Conservation (phyloP, 2,329 filamentous ascomycete genomes). For the Colletotrichum melonis region DNA sequence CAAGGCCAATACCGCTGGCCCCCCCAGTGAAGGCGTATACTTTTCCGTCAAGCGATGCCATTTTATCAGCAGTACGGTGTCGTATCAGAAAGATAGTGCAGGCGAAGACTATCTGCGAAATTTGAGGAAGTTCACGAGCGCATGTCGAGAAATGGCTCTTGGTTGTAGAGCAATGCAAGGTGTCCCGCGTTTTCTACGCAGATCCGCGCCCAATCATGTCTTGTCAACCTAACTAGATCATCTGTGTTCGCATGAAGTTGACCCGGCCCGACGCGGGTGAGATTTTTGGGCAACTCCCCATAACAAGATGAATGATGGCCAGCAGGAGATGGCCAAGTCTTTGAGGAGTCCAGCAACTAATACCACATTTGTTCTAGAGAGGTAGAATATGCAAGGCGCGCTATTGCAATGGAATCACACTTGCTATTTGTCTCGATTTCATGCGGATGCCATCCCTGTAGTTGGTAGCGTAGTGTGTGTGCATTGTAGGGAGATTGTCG, state of each 20-base stretch:
- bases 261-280: conserved; percentile 26
- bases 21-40: conserved; percentile 48
- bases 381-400: too few species aligned
- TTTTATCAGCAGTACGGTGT: conserved; percentile 18
- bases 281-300: background rate
- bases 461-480: background rate
- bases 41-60: conserved; percentile 45
- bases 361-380: too few species aligned
- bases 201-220: conserved; percentile 18
- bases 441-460: background rate
- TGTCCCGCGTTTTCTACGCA: conserved; percentile 11
- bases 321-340: background rate
- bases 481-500: background rate
- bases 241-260: conserved; percentile 18
- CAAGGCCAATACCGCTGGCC: conserved; percentile 53
- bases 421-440: background rate
- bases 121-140: background rate
- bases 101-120: too few species aligned
- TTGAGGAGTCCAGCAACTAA: background rate
- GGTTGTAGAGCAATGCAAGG: background rate
- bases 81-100: background rate
- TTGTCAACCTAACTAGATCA: background rate
- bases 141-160: conserved; percentile 1
- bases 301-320: background rate
- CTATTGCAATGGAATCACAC: background rate